Conservation (phyloP, 306 rosid species). For the Castanea crenata region DNA sequence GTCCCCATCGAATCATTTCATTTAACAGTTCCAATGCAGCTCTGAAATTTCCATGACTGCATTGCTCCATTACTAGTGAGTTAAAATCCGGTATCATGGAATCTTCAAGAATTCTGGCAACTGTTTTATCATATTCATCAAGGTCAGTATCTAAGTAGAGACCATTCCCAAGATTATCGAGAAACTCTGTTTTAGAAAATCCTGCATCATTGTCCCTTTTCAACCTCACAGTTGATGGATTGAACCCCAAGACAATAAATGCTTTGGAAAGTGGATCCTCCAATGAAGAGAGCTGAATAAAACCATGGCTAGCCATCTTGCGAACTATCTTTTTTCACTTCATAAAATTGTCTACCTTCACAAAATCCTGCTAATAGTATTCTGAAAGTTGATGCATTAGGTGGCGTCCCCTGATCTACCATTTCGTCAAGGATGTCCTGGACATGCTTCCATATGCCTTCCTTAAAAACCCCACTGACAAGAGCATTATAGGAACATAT, state of each 20-base stretch:
- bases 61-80: slow-evolving; percentile 42
- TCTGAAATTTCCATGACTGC: slow-evolving; percentile 40
- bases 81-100: slow-evolving; percentile 57
- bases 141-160: slow-evolving; percentile 85
- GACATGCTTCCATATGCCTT: slow-evolving; percentile 60
- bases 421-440: slow-evolving; percentile 63
- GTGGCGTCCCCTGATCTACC: slow-evolving; percentile 63
- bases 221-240: slow-evolving; percentile 61
- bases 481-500: slow-evolving; percentile 68
- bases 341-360: slow-evolving; percentile 64
- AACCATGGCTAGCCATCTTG: slow-evolving; percentile 62
- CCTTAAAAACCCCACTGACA: slow-evolving; percentile 62
- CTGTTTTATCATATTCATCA: slow-evolving; percentile 63
- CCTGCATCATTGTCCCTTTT: slow-evolving; percentile 63
- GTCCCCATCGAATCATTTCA: slow-evolving; percentile 80
- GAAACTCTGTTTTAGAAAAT: slow-evolving; percentile 69
- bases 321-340: slow-evolving; percentile 46
- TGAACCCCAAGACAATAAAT: slow-evolving; percentile 69
- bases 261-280: slow-evolving; percentile 66
- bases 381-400: slow-evolving; percentile 58
- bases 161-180: slow-evolving; percentile 81
- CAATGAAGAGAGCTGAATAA: slow-evolving; percentile 38
- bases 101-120: slow-evolving; percentile 54
- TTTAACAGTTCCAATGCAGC: slow-evolving; percentile 48
- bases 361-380: slow-evolving; percentile 87